Evolutionary conservation across 352 stramenopile genomes (phyloP).

Genomic region (Paralagenidium karlingii): DNA sequence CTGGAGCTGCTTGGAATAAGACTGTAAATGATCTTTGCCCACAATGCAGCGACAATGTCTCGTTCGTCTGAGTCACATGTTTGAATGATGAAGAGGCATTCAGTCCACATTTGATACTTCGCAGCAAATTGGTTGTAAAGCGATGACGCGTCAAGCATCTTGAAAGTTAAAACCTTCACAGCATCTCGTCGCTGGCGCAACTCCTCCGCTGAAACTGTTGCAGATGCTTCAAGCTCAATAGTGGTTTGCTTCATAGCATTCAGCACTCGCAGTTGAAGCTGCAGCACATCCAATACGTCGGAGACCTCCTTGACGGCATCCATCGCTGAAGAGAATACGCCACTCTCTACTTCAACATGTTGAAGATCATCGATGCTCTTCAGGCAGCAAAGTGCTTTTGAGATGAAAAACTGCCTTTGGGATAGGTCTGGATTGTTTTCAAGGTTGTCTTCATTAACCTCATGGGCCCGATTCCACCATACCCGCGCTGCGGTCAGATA

Average conservation of each 20-base stretch:
- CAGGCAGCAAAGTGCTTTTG: constrained; percentile 57
- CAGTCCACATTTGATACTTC: constrained; percentile 81
- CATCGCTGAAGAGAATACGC: constrained; percentile 8
- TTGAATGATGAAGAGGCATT: constrained; percentile 80
- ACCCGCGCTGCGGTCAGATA: constrained; percentile 75
- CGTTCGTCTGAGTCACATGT: constrained; percentile 72
- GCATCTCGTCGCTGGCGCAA: constrained; percentile 36
- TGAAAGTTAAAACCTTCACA: constrained; percentile 54
- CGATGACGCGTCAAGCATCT: constrained; percentile 65
- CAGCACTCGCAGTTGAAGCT: constrained; percentile 71
- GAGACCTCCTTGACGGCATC: constrained; percentile 70
- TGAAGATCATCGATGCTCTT: constrained; percentile 69
- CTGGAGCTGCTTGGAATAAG: constrained; percentile 46
- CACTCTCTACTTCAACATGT: constrained; percentile 3
- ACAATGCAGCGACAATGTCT: constrained; percentile 46
- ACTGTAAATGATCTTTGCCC: constrained; percentile 68
- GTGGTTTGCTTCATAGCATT: constrained; percentile 59
- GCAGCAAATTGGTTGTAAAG: constrained; percentile 79
- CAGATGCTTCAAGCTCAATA: constrained; percentile 43
- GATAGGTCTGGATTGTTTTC: constrained; percentile 55
- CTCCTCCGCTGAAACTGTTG: constrained; percentile 14
- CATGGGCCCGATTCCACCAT: constrained; percentile 63
- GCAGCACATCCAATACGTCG: constrained; percentile 70
- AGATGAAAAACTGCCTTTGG: constrained; percentile 77
- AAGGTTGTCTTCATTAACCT: constrained; percentile 27